phyloP scores from a whole-genome alignment of 352 stramenopile species.

The Phytophthora citrophthora region DNA sequence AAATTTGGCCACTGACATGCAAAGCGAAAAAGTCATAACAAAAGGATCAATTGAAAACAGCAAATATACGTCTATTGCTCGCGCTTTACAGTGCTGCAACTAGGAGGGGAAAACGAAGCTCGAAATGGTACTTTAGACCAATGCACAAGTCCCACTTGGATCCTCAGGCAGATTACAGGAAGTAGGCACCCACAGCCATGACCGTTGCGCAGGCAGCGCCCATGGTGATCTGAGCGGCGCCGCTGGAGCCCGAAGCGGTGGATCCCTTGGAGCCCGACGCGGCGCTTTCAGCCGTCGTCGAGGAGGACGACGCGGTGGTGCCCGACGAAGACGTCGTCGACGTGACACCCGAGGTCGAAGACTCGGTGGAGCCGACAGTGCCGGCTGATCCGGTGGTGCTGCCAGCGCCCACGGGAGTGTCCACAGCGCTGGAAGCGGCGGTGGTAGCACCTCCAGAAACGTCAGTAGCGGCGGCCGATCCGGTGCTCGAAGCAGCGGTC shows the following conservation, averaged over 20 bases:
- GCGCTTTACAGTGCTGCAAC: conserved; percentile 20
- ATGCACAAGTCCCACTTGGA: background rate
- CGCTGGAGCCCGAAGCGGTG: conserved; percentile 30
- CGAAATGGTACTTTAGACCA: too few relatives aligned
- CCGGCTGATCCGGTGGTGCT: conserved; percentile 22
- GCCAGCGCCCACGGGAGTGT: conserved; percentile 16
- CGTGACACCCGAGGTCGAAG: background rate
- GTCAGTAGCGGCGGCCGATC: background rate
- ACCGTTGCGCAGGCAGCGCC: conserved; percentile 25
- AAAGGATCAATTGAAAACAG: conserved; percentile 8
- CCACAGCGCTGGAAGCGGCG: conserved; percentile 7
- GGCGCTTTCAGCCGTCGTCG: background rate
- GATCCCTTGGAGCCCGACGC: conserved; percentile 13
- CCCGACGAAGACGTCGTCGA: conserved; percentile 4
- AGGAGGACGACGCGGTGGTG: conserved; percentile 13
- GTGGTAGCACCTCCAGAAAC: conserved; percentile 9
- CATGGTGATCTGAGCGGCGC: conserved; percentile 29
- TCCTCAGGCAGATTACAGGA: conserved; percentile 33
- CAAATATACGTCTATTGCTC: conserved; percentile 36
- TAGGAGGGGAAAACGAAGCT: conserved; percentile 3
- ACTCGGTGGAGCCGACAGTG: conserved; percentile 16
- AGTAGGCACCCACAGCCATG: conserved; percentile 28
- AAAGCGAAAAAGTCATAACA: background rate
- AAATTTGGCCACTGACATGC: too few relatives aligned
- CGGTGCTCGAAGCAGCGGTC: conserved; percentile 2